A percentile compares a stretch with the other conserved stretches of the same genome.
Evolutionary conservation across 257 asterid genomes (phyloP).

Genomic region (Thymus mandschuricus): DNA sequence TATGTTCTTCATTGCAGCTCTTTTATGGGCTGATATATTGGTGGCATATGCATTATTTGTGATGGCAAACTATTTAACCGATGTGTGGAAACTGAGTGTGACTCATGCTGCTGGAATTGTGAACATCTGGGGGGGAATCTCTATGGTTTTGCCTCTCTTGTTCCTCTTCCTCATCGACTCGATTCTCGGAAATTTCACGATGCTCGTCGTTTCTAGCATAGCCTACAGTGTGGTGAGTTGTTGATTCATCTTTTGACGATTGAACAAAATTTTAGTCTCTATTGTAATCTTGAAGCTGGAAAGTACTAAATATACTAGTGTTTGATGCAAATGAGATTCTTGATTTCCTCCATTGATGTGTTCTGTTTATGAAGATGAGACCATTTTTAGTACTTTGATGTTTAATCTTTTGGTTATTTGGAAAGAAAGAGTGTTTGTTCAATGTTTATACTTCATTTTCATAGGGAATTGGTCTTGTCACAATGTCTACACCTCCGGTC

Average conservation of each 20-base stretch:
- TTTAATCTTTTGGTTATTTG: no score
- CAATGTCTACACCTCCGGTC: slow-evolving; percentile 59
- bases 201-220: slow-evolving; percentile 47
- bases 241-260: not conserved
- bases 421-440: no score
- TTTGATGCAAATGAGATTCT: no score
- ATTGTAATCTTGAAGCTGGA: not conserved
- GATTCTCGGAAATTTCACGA: slow-evolving; percentile 31
- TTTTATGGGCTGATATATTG: slow-evolving; percentile 36
- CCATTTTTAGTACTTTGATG: no score
- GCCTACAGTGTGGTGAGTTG: slow-evolving; percentile 43
- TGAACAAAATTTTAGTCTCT: not conserved
- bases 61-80: slow-evolving; percentile 51
- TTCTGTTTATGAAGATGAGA: no score
- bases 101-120: slow-evolving; percentile 54
- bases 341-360: no score
- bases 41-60: slow-evolving; percentile 44
- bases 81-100: slow-evolving; percentile 57
- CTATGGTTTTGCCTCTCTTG: slow-evolving; percentile 29
- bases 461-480: slow-evolving; percentile 53
- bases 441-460: not conserved
- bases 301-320: no score
- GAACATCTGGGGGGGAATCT: slow-evolving; percentile 50
- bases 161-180: slow-evolving; percentile 41
- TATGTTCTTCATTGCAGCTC: slow-evolving; percentile 29